Evolutionary conservation across 192 early-diverging fungal genomes (phyloP).

Genomic region (Coemansia sp.): DNA sequence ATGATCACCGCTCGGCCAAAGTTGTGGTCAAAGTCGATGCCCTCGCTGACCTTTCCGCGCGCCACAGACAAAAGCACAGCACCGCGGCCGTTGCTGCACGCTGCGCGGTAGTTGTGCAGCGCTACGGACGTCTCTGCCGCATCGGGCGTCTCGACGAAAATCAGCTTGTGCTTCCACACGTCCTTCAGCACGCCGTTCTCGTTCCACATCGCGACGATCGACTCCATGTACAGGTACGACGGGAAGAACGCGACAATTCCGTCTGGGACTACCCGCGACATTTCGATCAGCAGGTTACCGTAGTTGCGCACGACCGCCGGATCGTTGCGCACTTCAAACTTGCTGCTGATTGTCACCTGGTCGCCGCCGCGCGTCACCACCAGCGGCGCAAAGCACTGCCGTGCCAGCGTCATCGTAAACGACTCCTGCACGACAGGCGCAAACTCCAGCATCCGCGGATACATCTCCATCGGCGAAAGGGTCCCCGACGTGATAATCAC

Average conservation of each 20-base stretch:
- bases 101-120: conserved; percentile 89
- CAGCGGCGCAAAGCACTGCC: conserved; percentile 95
- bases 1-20: conserved; percentile 98
- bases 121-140: conserved; percentile 95
- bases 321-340: conserved; percentile 99
- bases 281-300: conserved; percentile 94
- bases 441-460: conserved; percentile 93
- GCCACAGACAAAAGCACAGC: conserved; percentile 97
- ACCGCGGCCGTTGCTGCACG: conserved; percentile 97
- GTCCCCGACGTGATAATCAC: conserved; percentile 99
- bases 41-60: conserved; percentile 98
- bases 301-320: conserved; percentile 98
- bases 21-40: conserved; percentile 99
- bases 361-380: conserved; percentile 96
- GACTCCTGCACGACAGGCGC: conserved; percentile 83
- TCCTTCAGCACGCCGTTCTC: conserved; percentile 95
- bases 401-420: conserved; percentile 94
- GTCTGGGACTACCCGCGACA: conserved; percentile 91
- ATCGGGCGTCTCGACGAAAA: conserved; percentile 99
- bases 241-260: conserved; percentile 99
- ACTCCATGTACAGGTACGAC: conserved; percentile 98
- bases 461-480: conserved; percentile 98
- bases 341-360: conserved; percentile 96
- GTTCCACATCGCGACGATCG: conserved; percentile 98
- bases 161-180: conserved; percentile 94